Conservation (phyloP, 2,329 filamentous ascomycete genomes). For the Aspergillus puulaauensis region DNA sequence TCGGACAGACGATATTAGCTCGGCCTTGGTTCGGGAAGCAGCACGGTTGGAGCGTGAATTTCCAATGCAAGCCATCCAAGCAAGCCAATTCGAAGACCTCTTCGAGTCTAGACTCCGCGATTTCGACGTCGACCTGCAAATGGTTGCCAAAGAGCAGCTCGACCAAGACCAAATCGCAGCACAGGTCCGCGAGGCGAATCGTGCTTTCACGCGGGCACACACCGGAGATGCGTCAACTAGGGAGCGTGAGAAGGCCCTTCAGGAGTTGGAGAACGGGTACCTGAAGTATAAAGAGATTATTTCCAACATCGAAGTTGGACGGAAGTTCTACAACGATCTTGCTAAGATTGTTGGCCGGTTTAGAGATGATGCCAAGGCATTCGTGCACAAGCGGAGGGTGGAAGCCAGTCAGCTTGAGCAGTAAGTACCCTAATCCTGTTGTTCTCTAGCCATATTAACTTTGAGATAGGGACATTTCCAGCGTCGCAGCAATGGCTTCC, state of each 20-base stretch:
- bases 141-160: conserved; percentile 67
- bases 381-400: conserved; percentile 75
- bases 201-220: conserved; percentile 72
- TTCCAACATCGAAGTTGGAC: conserved; percentile 82
- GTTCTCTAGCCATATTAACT: conserved; percentile 5
- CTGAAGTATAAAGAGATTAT: conserved; percentile 96
- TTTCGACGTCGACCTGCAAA: conserved; percentile 76
- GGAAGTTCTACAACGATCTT: conserved; percentile 97
- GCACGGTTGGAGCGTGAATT: conserved; percentile 82
- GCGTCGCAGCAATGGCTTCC: conserved; percentile 55
- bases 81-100: conserved; percentile 87
- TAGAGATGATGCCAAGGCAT: conserved; percentile 74
- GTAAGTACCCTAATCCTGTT: conserved; percentile 47
- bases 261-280: conserved; percentile 86
- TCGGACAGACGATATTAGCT: conserved; percentile 83
- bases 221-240: conserved; percentile 64
- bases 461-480: conserved; percentile 53
- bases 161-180: conserved; percentile 73
- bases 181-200: conserved; percentile 73
- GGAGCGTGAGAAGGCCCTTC: conserved; percentile 82
- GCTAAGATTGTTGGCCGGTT: conserved; percentile 84
- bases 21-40: conserved; percentile 78
- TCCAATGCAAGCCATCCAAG: conserved; percentile 78
- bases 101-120: conserved; percentile 79
- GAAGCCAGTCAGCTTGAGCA: conserved; percentile 78